Evolutionary conservation across 75 land plant species (phyloP).

Genomic region (Azolla pinnata): DNA sequence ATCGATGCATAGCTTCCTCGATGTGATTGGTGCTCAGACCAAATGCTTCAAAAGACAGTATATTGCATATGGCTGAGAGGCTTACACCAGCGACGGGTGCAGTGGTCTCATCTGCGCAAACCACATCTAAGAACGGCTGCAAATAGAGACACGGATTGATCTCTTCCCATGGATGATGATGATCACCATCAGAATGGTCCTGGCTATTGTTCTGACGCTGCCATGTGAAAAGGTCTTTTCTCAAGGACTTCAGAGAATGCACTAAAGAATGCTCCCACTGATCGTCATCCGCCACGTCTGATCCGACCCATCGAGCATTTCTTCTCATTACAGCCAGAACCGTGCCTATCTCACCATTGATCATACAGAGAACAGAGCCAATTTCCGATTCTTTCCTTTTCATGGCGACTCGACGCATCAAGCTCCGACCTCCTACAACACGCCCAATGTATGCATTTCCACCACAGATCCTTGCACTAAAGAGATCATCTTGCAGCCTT

Average conservation of each 20-base stretch:
- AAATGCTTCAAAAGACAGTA: constrained; percentile 62
- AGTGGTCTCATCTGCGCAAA: constrained; percentile 84
- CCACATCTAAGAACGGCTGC: constrained; percentile 83
- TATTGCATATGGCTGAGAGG: constrained; percentile 73
- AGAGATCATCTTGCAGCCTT: too few relatives aligned
- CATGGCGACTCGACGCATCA: too few relatives aligned
- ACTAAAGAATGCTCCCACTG: constrained; percentile 64
- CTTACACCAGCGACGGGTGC: constrained; percentile 85
- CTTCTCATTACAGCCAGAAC: constrained; percentile 94
- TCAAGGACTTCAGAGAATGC: constrained; percentile 56
- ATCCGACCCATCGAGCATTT: constrained; percentile 76
- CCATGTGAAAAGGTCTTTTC: constrained; percentile 64
- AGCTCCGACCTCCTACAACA: too few relatives aligned
- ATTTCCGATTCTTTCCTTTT: too few relatives aligned
- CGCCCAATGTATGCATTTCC: too few relatives aligned
- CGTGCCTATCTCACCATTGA: constrained; percentile 72
- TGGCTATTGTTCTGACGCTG: too few relatives aligned
- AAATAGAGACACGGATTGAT: constrained; percentile 72
- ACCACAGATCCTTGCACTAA: too few relatives aligned
- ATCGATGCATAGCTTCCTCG: constrained; percentile 63
- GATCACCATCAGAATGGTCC: too few relatives aligned
- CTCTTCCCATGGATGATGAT: constrained; percentile 49
- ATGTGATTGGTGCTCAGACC: constrained; percentile 51
- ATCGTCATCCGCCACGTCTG: constrained; percentile 76
- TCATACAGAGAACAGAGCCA: too few relatives aligned